Base-by-base conservation (phyloP, 148 eudicot genomes). In the Rhododendron henanense region DNA sequence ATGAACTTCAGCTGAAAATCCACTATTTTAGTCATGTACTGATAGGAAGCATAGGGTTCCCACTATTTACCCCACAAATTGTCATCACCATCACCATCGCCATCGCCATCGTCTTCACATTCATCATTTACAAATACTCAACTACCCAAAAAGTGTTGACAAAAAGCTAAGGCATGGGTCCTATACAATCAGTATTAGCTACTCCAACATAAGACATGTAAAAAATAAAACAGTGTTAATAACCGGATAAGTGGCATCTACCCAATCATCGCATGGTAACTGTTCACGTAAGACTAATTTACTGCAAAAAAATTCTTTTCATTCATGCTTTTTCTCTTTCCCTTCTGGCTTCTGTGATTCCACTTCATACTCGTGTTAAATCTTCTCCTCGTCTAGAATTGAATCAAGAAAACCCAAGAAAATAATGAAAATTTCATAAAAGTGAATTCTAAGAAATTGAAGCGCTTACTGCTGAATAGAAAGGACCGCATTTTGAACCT, bases 391-490 rank as follows among this genome's bases (percentile, higher is more conserved):
- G 9, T 78, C 51, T 78, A 44, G 3, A n/a, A 47, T 47, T 78
- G n/a, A 76, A 77, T 6, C 57, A 73, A 37, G 18, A 59, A 59
- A 19, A 7, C 6, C 23, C 2, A 41, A 41, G 45, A 41, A 41
- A 41, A 41, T 41, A 5, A 6, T 8, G 45, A 82, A 48, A 39
- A 31, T 31, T 5, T 31, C 31, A 31, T 31, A 31, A 31, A 31
- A 31, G 31, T 31, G 31, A 31, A 31, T 31, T 31, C 31, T 23
- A 61, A 10, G 4, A 10, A 48, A 21, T 19, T 75, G 50, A 79
- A 69, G 11, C 55, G 89, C 87, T 85, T 61, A 93, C 97, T 90
- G 87, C 75, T 93, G 93, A 35, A 41, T 41, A 41, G 45, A 41
- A 41, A 41, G 7, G 45, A 41, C 45, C 45, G 45, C 45, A 7